Evolutionary conservation across 306 rosid species (phyloP), one percentile per base, ranked within the genome.

Genomic region (Pueraria montana): DNA sequence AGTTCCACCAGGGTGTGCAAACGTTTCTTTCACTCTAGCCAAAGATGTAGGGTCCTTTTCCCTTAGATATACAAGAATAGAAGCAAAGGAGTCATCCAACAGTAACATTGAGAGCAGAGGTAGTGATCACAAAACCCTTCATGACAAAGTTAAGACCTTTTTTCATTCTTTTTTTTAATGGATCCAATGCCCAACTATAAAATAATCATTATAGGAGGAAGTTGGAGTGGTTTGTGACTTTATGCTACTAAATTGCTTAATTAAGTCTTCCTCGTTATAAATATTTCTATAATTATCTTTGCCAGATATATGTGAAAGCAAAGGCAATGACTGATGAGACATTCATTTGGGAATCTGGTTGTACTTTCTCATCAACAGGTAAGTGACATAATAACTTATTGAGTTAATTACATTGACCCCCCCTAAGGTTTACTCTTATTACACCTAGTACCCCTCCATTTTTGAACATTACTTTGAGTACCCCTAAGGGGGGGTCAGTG

Each of bases 41-140:
- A 77, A 71, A 71, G 69, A 71, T 20, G 81, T 65, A 64, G 80
- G 83, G 76, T 63, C 80, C 11, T 74, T 46, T 12, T 32, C n/a
- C 53, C 38, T 40, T 62, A 72, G 42, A 59, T 36, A 12, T 62
- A 13, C 14, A 74, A 76, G 43, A 74, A 70, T 46, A 36, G 64
- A 87, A 87, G 83, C 85, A 84, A 84, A 59, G 78, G 62, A 52
- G 78, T 55, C 69, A 85, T 61, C 56, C 55, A 55, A 78, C 16
- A 68, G 66, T 45, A 65, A 42, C 79, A 53, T 50, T 42, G 49
- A 80, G 87, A 83, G 81, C 77, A 87, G 78, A 46, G 53, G 85
- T 53, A 64, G 74, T 80, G 52, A 83, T 86, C 89, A 73, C 79
- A 17, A 52, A 75, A 79, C 58, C 84, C 89, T 86, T 86, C 87